phyloP scores from a whole-genome alignment of 371 early-diverging fungal species.

The Coemansia sp. region DNA sequence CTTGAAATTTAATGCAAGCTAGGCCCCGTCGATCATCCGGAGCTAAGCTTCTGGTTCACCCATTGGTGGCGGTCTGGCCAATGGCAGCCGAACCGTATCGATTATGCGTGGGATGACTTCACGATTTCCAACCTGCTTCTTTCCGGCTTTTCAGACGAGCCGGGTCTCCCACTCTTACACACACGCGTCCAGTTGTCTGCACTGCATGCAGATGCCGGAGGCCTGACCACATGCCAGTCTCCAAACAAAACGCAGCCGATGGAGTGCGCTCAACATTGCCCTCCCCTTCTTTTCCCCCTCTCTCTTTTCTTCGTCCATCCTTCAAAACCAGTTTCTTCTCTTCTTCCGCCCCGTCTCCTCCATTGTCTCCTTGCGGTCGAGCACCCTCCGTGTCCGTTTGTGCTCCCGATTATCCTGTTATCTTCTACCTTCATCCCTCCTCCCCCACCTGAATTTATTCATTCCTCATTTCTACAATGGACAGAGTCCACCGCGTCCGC shows the following conservation, averaged over 20 bases:
- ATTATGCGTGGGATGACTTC: conserved; percentile 7
- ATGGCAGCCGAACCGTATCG: neutral
- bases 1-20: neutral
- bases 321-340: neutral
- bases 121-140: conserved; percentile 7
- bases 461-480: conserved; percentile 3
- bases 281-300: neutral
- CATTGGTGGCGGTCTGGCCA: conserved; percentile 2
- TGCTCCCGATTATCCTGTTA: neutral
- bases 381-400: neutral
- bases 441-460: neutral
- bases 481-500: conserved; percentile 11
- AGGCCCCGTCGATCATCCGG: conserved; percentile 3
- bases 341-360: neutral
- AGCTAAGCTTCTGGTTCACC: neutral
- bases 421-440: neutral
- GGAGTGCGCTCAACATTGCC: neutral
- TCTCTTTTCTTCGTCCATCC: conserved; percentile 1
- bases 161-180: neutral
- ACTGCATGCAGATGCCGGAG: neutral
- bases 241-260: neutral
- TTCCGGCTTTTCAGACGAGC: neutral
- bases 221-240: neutral
- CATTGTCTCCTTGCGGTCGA: neutral
- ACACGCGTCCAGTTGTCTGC: neutral